Percentiles rank a stretch among this genome's conserved stretches.
Conservation (phyloP, 768 basidiomycete genomes). For the Panellus pusillus region DNA sequence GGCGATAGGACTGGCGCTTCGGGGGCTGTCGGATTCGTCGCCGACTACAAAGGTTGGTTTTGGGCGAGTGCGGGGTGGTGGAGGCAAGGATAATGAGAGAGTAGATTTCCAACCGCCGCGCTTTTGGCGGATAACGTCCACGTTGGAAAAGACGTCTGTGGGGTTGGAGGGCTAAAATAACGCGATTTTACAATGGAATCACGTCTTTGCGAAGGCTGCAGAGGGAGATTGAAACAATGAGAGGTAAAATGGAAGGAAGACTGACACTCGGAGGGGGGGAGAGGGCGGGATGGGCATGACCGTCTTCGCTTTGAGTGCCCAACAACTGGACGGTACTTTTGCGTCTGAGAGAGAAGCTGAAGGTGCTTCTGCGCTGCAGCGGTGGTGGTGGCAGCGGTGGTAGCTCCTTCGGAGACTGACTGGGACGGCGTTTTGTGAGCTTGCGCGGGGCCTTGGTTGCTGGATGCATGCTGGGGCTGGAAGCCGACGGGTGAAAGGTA, state of each 20-base stretch:
- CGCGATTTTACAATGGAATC: too few species aligned
- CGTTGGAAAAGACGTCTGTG: too few species aligned
- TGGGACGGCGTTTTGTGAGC: background rate
- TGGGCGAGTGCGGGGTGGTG: background rate
- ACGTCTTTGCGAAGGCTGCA: too few species aligned
- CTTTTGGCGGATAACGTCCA: background rate
- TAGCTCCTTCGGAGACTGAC: too few species aligned
- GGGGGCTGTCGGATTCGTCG: conserved; percentile 13
- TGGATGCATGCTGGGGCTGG: too few species aligned
- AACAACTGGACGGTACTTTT: background rate
- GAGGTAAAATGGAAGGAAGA: background rate
- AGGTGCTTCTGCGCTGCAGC: conserved; percentile 9
- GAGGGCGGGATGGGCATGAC: too few species aligned
- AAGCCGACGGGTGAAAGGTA: conserved; percentile 11
- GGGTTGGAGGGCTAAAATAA: too few species aligned
- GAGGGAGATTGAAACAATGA: background rate
- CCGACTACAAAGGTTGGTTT: conserved; percentile 5
- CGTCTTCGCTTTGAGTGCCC: background rate
- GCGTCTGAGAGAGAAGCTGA: conserved; percentile 14
- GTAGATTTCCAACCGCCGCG: conserved; percentile 18
- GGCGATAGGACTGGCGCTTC: background rate
- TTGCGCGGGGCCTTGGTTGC: background rate
- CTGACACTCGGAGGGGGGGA: too few species aligned
- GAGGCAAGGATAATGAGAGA: conserved; percentile 8
- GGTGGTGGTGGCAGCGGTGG: background rate